Evolutionary conservation across 192 early-diverging fungal genomes (phyloP).

Genomic region (Backusella mclennaniae): DNA sequence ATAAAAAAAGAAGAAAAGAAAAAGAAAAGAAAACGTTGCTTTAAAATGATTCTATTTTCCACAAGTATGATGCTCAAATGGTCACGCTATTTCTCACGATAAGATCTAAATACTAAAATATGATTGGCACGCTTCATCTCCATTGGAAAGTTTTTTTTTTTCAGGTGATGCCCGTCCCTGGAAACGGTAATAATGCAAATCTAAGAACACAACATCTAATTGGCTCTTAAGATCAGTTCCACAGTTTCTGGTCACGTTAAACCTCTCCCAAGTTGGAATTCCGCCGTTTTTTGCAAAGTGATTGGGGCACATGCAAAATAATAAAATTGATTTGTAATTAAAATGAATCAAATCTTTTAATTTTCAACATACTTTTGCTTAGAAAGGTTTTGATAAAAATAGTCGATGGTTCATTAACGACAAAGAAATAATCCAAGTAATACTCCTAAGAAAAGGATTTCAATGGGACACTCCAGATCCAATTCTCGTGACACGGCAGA

Average conservation of each 20-base stretch:
- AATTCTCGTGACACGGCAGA: neutral
- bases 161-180: neutral
- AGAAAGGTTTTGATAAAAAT: neutral
- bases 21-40: neutral
- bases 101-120: neutral
- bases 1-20: neutral
- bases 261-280: neutral
- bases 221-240: neutral
- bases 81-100: constrained; percentile 5
- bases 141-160: neutral
- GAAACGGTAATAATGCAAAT: constrained; percentile 3
- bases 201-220: neutral
- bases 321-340: neutral
- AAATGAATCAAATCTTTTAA: neutral
- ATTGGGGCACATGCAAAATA: neutral
- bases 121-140: neutral
- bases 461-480: neutral
- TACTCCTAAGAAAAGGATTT: neutral
- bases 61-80: neutral
- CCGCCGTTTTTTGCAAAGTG: neutral
- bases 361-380: neutral
- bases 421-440: neutral
- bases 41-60: neutral
- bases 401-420: neutral
- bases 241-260: neutral